Percentiles rank a stretch among this genome's conserved stretches.
phyloP scores from a whole-genome alignment of 2,329 filamentous ascomycete species.

The Diaporthe destruens region DNA sequence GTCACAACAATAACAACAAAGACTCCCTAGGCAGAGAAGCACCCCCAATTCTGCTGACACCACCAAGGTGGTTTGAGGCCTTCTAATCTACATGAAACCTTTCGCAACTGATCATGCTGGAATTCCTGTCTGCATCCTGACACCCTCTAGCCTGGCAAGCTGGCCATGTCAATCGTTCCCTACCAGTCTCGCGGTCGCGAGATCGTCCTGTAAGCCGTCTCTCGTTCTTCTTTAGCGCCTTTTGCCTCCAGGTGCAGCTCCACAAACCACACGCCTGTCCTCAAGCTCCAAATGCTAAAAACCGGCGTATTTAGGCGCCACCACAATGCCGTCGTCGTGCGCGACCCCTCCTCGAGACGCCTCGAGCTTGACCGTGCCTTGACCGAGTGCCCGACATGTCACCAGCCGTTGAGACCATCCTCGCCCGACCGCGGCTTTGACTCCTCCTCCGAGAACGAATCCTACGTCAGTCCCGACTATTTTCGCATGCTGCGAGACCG shows the following conservation, averaged over 20 bases:
- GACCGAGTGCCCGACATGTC: constrained; percentile 91
- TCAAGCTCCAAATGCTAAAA: background rate
- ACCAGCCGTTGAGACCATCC: constrained; percentile 72
- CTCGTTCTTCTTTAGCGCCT: constrained; percentile 38
- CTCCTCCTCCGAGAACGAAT: constrained; percentile 60
- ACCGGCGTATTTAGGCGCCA: constrained; percentile 74
- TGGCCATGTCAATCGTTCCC: constrained; percentile 76
- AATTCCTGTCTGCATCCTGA: constrained; percentile 32
- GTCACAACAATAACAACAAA: constrained; percentile 28
- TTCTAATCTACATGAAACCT: background rate
- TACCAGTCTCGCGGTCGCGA: constrained; percentile 81
- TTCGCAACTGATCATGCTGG: constrained; percentile 26
- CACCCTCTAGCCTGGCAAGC: constrained; percentile 38
- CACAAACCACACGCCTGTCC: background rate
- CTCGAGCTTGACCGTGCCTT: constrained; percentile 81
- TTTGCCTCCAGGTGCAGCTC: background rate
- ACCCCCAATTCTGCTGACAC: background rate
- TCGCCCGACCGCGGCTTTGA: constrained; percentile 67
- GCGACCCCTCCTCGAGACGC: constrained; percentile 85
- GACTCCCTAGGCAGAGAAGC: background rate
- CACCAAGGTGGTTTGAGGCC: background rate
- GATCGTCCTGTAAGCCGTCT: constrained; percentile 78
- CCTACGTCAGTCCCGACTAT: constrained; percentile 91
- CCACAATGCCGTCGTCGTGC: constrained; percentile 91
- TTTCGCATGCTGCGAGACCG: constrained; percentile 87